Percentiles rank a stretch among this genome's conserved stretches.
Evolutionary conservation across 257 asterid species (phyloP).

Genomic region (Solanum habrochaites): DNA sequence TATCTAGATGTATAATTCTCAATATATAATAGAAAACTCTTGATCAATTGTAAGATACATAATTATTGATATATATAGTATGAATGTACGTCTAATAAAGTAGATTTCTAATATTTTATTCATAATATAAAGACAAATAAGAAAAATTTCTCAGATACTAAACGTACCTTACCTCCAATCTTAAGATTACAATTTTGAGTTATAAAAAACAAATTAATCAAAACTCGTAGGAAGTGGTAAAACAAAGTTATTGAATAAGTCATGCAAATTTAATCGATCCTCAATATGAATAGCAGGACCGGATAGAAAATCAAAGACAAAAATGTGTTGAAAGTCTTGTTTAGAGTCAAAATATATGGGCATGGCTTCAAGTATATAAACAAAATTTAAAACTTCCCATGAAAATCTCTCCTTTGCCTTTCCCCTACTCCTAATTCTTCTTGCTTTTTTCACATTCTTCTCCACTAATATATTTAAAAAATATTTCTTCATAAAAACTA

Average conservation of each 20-base stretch:
- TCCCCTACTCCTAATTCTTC: not conserved
- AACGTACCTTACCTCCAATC: not conserved
- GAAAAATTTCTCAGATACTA: too few relatives aligned
- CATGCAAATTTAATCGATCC: not conserved
- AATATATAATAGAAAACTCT: too few relatives aligned
- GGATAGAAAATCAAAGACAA: not conserved
- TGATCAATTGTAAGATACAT: too few relatives aligned
- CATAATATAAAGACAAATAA: not conserved
- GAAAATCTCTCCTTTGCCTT: not conserved
- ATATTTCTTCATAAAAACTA: not conserved
- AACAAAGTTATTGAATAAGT: too few relatives aligned
- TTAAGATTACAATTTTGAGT: too few relatives aligned
- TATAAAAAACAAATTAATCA: too few relatives aligned
- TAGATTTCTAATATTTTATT: not conserved
- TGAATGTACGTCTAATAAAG: not conserved
- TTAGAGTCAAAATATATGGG: not conserved
- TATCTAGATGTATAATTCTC: not conserved
- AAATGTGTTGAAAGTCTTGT: not conserved
- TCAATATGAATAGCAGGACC: fast-evolving
- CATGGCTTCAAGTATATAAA: not conserved
- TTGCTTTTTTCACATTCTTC: not conserved
- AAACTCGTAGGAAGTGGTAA: not conserved
- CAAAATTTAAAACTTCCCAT: not conserved
- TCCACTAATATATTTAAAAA: not conserved
- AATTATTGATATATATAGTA: too few relatives aligned